Percentiles rank a stretch among this genome's conserved stretches.
These are phyloP conservation scores for Saturnispora saitoi DNA, from an alignment of 805 yeast genomes.

Conservation along the genomic window DNA sequence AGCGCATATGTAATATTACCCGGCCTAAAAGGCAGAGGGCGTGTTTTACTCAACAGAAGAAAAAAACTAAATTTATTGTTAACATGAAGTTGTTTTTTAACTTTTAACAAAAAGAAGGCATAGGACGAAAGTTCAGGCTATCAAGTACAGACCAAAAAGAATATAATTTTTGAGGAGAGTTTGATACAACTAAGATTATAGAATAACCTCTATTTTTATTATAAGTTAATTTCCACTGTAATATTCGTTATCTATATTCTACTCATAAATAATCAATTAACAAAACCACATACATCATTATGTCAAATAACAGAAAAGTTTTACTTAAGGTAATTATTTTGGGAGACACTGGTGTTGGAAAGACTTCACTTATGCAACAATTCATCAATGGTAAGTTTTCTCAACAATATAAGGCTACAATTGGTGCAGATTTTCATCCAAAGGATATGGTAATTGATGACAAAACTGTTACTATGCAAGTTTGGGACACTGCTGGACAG, in stretches of 20 bases:
- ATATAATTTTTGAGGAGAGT: too few species aligned
- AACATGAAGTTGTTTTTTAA: not conserved
- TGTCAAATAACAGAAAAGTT: conserved; percentile 58
- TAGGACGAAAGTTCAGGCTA: not conserved
- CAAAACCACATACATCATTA: conserved; percentile 10
- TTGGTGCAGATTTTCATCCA: conserved; percentile 94
- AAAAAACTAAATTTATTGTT: not conserved
- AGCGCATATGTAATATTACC: not conserved
- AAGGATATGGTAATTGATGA: conserved; percentile 84
- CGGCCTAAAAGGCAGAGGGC: not conserved
- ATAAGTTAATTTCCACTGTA: not conserved
- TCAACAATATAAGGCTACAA: conserved; percentile 94
- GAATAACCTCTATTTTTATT: too few species aligned
- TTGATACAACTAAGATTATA: too few species aligned
- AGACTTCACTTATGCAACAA: conserved; percentile 95
- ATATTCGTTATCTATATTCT: not conserved
- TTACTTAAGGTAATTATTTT: conserved; percentile 79
- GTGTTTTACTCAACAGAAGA: not conserved
- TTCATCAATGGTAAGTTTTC: conserved; percentile 91
- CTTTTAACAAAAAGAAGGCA: not conserved
- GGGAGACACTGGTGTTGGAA: conserved; percentile 97
- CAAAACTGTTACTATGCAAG: conserved; percentile 70
- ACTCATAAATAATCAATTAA: not conserved
- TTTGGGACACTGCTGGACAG: conserved; percentile 99
- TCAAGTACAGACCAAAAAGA: too few species aligned